Percentiles rank a stretch among this genome's conserved stretches.
These are phyloP conservation scores for Cercospora zeae-maydis DNA, from an alignment of 2,329 filamentous ascomycete genomes.

Conservation along the genomic window DNA sequence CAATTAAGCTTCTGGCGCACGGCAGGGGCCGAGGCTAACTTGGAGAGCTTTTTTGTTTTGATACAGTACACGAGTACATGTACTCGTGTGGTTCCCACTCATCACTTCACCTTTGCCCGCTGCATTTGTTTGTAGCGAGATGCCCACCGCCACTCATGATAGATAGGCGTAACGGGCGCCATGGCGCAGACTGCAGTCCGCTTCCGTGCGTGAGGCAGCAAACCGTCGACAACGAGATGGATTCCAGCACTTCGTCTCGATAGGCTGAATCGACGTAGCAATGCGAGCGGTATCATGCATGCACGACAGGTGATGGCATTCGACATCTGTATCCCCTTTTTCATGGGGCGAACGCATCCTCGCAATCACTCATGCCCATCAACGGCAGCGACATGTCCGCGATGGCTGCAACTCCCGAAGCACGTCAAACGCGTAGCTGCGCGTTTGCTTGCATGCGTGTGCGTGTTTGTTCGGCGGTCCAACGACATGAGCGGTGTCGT, in stretches of 20 bases:
- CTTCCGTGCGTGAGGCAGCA: background rate
- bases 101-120: background rate
- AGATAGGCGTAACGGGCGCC: background rate
- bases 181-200: too few relatives aligned
- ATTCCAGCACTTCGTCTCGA: background rate
- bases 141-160: too few relatives aligned
- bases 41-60: too few relatives aligned
- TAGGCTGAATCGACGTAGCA: background rate
- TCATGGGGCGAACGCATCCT: background rate
- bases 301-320: background rate
- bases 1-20: background rate
- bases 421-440: background rate
- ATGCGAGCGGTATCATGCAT: background rate
- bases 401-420: background rate
- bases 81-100: too few relatives aligned
- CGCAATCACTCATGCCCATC: background rate
- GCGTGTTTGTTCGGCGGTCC: background rate
- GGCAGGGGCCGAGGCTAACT: background rate
- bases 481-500: background rate
- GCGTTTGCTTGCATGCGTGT: background rate
- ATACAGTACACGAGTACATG: constrained; percentile 8
- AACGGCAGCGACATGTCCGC: background rate
- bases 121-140: background rate
- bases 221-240: background rate
- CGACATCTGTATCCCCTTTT: background rate